phyloP scores from a whole-genome alignment of 2,329 filamentous ascomycete genomes.

The Scedosporium boydii region DNA sequence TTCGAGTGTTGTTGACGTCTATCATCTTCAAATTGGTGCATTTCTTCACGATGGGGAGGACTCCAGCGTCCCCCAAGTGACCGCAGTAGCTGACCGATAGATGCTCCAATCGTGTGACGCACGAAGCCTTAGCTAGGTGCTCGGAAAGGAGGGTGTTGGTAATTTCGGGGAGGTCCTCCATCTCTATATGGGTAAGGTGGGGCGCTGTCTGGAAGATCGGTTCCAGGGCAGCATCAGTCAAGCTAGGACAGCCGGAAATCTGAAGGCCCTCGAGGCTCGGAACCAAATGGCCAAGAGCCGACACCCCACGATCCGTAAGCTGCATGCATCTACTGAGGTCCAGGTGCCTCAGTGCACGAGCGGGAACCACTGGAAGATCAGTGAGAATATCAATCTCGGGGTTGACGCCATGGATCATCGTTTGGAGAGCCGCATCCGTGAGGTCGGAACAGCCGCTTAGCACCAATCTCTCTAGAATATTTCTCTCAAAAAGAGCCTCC shows the following conservation, averaged over 20 bases:
- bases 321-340: conserved; percentile 72
- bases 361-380: conserved; percentile 63
- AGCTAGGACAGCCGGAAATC: conserved; percentile 63
- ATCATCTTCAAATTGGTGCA: conserved; percentile 61
- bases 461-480: conserved; percentile 73
- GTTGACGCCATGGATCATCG: conserved; percentile 65
- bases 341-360: conserved; percentile 71
- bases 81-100: conserved; percentile 89
- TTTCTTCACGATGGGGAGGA: conserved; percentile 71
- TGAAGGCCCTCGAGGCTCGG: conserved; percentile 76
- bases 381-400: conserved; percentile 76
- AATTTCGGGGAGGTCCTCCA: conserved; percentile 74
- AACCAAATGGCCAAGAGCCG: conserved; percentile 60
- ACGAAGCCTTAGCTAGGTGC: conserved; percentile 67
- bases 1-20: conserved; percentile 87
- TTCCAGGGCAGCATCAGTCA: conserved; percentile 66
- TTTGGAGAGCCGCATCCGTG: conserved; percentile 61
- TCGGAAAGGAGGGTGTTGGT: conserved; percentile 66
- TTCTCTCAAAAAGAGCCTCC: conserved; percentile 64
- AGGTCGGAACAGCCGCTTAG: conserved; percentile 73
- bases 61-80: conserved; percentile 69
- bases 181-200: conserved; percentile 72
- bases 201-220: conserved; percentile 67
- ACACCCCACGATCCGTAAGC: conserved; percentile 66
- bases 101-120: conserved; percentile 62